Evolutionary conservation across 2,329 filamentous ascomycete genomes (phyloP).

Genomic region (Apiospora marii): DNA sequence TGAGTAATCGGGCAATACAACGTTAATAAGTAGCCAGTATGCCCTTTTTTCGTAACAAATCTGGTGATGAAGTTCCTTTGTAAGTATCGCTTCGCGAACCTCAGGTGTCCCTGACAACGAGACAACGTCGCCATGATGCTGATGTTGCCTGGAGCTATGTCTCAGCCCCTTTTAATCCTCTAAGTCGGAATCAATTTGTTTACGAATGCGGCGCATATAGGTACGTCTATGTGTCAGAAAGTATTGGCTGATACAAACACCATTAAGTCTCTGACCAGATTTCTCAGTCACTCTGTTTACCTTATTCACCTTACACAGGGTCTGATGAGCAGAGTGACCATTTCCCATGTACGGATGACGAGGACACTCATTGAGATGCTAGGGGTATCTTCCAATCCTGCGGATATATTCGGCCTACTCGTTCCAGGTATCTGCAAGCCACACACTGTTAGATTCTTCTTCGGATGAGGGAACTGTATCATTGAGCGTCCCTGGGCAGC

Average conservation of each 20-base stretch:
- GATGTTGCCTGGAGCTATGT: neutral
- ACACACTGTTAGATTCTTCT: neutral
- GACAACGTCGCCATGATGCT: neutral
- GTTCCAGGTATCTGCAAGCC: neutral
- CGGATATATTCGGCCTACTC: neutral
- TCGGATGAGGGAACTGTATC: neutral
- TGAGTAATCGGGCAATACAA: neutral
- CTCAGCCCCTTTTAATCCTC: neutral
- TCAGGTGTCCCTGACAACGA: neutral
- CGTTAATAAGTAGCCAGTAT: neutral
- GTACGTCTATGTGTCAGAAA: no score
- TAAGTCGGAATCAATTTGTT: no score
- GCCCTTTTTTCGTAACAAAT: no score
- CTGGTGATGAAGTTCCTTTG: neutral
- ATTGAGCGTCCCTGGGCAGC: neutral
- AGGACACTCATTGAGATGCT: neutral
- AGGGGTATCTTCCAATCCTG: neutral
- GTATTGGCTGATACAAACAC: no score
- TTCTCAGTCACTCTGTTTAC: no score
- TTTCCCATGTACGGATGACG: neutral
- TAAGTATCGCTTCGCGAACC: fast-evolving
- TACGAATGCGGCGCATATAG: no score
- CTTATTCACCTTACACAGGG: neutral
- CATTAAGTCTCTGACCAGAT: no score
- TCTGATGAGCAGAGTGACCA: neutral